Evolutionary conservation across 2,329 filamentous ascomycete species (phyloP).

Genomic region (Colletotrichum euphorbiae): DNA sequence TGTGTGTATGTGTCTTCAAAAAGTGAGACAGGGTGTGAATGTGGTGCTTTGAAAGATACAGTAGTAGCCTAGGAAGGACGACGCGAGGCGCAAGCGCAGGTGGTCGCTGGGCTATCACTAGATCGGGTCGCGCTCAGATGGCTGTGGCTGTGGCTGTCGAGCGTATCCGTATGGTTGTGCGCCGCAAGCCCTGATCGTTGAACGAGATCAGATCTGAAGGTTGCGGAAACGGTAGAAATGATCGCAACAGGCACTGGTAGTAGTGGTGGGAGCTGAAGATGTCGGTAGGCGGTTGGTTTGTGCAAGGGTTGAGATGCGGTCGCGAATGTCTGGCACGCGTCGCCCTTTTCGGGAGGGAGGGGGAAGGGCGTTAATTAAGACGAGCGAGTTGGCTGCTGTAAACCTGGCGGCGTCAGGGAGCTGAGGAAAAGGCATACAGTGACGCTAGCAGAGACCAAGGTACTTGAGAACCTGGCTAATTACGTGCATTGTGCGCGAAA

Average conservation of each 20-base stretch:
- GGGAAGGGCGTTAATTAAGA: conserved; percentile 34
- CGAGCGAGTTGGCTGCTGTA: not conserved
- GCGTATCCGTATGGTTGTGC: not conserved
- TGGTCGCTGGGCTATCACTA: not conserved
- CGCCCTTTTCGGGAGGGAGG: conserved; percentile 30
- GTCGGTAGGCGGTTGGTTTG: conserved; percentile 18
- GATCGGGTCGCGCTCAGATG: conserved; percentile 3
- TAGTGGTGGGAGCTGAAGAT: conserved; percentile 27
- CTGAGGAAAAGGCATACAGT: not conserved
- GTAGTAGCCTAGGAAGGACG: not conserved
- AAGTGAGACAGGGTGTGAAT: conserved; percentile 9
- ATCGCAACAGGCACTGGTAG: not conserved
- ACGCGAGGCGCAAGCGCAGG: conserved; percentile 8
- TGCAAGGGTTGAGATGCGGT: conserved; percentile 35
- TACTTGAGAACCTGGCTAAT: conserved; percentile 9
- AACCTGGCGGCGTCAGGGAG: not conserved
- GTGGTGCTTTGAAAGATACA: conserved; percentile 1
- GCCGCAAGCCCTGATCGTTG: not conserved
- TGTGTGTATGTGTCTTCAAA: not conserved
- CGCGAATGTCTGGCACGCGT: conserved; percentile 38
- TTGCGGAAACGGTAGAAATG: not conserved
- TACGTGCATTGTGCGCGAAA: conserved; percentile 23
- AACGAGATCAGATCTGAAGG: not conserved
- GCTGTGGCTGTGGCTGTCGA: not conserved
- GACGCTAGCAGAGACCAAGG: not conserved